Evolutionary conservation across 2,329 filamentous ascomycete genomes (phyloP), one percentile per base, ranked within the genome.

Genomic region (Cladophialophora carrionii): DNA sequence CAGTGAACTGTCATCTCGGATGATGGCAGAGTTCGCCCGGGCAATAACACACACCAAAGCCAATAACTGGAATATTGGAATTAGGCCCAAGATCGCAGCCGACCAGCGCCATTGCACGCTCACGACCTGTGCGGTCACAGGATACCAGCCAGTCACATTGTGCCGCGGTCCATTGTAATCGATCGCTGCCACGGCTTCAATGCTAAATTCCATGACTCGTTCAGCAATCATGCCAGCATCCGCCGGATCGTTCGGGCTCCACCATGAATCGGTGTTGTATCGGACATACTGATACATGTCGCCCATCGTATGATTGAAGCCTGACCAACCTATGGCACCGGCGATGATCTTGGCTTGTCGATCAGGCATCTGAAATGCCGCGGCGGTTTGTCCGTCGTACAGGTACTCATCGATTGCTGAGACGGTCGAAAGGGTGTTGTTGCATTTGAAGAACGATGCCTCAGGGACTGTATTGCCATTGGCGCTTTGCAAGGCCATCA

Each of bases 91-190:
- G 31, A 72, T 61, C 10, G 70, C 31, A 14, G 61, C 64, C 0
- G 71, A 61, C 62, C 68, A 72, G 22, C 52, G 57, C 71, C 71
- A 72, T 26, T 68, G 76, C 96, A 99, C 78, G 96, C 97, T 70
- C 87, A 93, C 67, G 96, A 96, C 73, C 93, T 98, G 77, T 81
- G 79, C 17, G 90, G 92, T 5, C 83, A 85, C 46, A 96, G 93
- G 90, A 90, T 92, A 2, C 97, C 93, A 31, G 81, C 90, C 17
- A 91, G 90, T 54, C 96, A 94, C 74, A 82, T 96, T 68, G n/a
- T 20, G 60, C 10, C 70, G 52, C 12, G 67, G 66, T 12, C 70
- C 70, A 17, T 68, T 65, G 59, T 71, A 66, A 57, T 72, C 70
- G 37, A 71, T 63, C 12, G 71, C 70, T 14, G 70, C 70, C 24